phyloP scores from a whole-genome alignment of 2,329 filamentous ascomycete genomes.

The Coniella lustricola region DNA sequence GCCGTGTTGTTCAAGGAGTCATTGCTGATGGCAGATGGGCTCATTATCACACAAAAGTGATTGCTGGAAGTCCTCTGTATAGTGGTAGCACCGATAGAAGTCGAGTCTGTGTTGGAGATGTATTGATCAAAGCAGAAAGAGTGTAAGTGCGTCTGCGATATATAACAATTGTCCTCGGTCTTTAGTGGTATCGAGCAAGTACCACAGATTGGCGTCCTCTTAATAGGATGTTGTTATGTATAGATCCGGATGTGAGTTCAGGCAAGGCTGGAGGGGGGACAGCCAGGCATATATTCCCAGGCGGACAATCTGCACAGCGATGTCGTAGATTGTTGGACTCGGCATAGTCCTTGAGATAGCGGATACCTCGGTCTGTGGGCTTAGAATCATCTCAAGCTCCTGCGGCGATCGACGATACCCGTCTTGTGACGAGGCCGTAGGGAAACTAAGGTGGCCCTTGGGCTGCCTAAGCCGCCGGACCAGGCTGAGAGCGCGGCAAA shows the following conservation, averaged over 20 bases:
- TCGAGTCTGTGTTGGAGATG: background rate
- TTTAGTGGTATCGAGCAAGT: background rate
- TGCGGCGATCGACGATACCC: background rate
- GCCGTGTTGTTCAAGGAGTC: conserved; percentile 40
- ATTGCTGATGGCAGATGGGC: conserved; percentile 48
- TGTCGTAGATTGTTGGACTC: background rate
- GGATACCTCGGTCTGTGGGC: background rate
- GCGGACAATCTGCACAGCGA: background rate
- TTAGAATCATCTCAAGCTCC: background rate
- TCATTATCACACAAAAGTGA: conserved; percentile 38
- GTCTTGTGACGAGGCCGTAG: conserved; percentile 4
- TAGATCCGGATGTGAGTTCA: background rate
- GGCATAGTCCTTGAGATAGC: background rate
- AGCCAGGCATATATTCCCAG: conserved; percentile 9
- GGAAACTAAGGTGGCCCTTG: conserved; percentile 7
- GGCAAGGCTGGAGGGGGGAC: background rate
- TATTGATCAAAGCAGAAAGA: background rate
- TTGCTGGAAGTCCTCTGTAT: background rate
- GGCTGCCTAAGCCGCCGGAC: conserved; percentile 9
- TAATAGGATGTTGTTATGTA: background rate
- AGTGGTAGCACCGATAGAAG: background rate
- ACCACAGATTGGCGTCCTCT: background rate
- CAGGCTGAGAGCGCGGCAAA: background rate
- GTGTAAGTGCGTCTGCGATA: too few species aligned
- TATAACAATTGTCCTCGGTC: too few species aligned